phyloP scores from a whole-genome alignment of 768 basidiomycete species.

The Thelephora aurantiotincta region DNA sequence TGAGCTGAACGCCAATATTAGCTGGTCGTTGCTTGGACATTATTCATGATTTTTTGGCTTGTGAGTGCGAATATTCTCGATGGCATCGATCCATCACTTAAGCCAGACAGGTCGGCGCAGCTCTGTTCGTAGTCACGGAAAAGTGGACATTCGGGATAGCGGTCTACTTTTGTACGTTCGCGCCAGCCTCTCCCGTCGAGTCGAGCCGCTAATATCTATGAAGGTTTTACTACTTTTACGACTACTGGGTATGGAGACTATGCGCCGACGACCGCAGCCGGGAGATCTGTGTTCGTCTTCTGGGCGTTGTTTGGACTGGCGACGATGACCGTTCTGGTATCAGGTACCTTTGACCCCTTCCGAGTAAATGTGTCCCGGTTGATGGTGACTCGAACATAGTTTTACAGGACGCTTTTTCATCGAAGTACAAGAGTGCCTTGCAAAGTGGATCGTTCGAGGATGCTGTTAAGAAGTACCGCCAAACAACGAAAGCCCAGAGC shows the following conservation, averaged over 20 bases:
- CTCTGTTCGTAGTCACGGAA: slow-evolving; percentile 57
- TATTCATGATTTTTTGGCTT: slow-evolving; percentile 73
- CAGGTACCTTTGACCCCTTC: slow-evolving; percentile 29
- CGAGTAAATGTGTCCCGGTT: not conserved
- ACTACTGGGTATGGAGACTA: slow-evolving; percentile 70
- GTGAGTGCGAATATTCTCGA: slow-evolving; percentile 20
- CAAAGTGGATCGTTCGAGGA: slow-evolving; percentile 29
- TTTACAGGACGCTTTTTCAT: slow-evolving; percentile 50
- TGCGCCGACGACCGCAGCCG: slow-evolving; percentile 46
- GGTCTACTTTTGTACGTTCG: slow-evolving; percentile 55
- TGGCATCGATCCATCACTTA: not conserved
- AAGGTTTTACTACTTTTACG: slow-evolving; percentile 61
- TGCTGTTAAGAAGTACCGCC: slow-evolving; percentile 31
- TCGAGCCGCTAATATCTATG: not conserved
- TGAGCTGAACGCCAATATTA: slow-evolving; percentile 6
- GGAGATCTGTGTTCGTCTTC: slow-evolving; percentile 61
- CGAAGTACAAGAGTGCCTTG: slow-evolving; percentile 45
- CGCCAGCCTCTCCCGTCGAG: not conserved
- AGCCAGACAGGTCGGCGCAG: slow-evolving; percentile 41
- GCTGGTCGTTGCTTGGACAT: slow-evolving; percentile 33
- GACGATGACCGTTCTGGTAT: slow-evolving; percentile 62
- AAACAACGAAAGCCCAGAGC: slow-evolving; percentile 6
- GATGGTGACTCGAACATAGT: slow-evolving; percentile 23
- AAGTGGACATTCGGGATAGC: slow-evolving; percentile 49
- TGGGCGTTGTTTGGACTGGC: slow-evolving; percentile 72